Evolutionary conservation across 1,284 basidiomycete genomes (phyloP), one percentile per base, ranked within the genome.

Genomic region (Schizopora paradoxa): DNA sequence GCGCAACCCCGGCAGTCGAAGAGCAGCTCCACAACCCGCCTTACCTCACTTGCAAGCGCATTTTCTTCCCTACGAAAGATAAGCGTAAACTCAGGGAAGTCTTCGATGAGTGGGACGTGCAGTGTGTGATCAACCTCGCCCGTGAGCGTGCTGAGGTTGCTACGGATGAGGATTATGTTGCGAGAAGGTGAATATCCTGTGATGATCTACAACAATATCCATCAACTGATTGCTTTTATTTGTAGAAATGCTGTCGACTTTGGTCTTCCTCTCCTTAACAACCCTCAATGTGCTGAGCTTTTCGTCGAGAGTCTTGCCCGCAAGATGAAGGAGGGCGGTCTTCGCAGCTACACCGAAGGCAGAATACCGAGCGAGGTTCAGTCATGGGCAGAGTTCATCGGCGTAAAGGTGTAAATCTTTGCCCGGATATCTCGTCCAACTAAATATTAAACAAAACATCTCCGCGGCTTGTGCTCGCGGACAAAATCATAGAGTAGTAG

Each of bases 31-130:
- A 94, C 66, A 66, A 69, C 44, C 74, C 93, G 49, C 86, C 86
- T 1, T 90, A 91, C 59, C 76, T 89, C 44, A 64, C 74, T 42
- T 86, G 82, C 47, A 90, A 93, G 72, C 82, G 86, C 49, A 98
- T 99, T 60, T 82, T 91, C 66, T 97, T 99, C 82, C 96, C 96
- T 7, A 87, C 89, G 50, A 88, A 91, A 61, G 96, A 99, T 70
- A 99, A 99, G 76, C 77, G 95, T 49, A 94, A 92, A 67, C 74
- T 98, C 26, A 83, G 91, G 26, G 88, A 95, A 64, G 89, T 89
- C 16, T 89, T 91, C 57, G 92, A 97, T 65, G 90, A 96, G 65
- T 87, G 89, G 65, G 91, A 98, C 58, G 96, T 99, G 60, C 87
- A 94, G 61, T 88, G 85, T 49, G 95, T 99, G 36, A 83, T 99